Evolutionary conservation across 306 rosid species (phyloP).

Genomic region (Fragaria ananassa): DNA sequence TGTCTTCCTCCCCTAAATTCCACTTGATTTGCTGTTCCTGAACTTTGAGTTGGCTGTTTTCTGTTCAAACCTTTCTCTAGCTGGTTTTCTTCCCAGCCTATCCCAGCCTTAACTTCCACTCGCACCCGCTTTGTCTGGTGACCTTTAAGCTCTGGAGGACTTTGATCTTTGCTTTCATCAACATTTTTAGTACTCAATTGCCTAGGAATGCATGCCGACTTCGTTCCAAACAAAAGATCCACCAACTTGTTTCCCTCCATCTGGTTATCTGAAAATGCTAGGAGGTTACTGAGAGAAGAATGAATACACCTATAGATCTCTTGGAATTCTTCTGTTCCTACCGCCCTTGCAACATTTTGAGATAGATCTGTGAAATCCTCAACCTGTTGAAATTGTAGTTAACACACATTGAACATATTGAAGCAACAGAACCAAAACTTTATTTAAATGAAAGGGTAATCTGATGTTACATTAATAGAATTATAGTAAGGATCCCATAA

Average conservation of each 20-base stretch:
- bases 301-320: slow-evolving; percentile 8
- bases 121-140: slow-evolving; percentile 3
- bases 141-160: not conserved
- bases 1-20: not conserved
- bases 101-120: not conserved
- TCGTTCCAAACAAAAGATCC: slow-evolving; percentile 7
- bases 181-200: not conserved
- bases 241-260: slow-evolving; percentile 14
- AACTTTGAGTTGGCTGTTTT: not conserved
- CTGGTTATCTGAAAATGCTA: not conserved
- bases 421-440: not conserved
- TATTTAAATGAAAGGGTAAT: not conserved
- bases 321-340: slow-evolving; percentile 6
- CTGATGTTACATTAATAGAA: slow-evolving; percentile 4
- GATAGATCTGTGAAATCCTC: slow-evolving; percentile 13
- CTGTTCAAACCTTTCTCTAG: not conserved
- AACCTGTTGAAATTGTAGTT: slow-evolving; percentile 13
- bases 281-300: slow-evolving; percentile 4
- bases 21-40: not conserved
- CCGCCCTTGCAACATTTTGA: slow-evolving; percentile 15
- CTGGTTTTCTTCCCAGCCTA: not conserved
- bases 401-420: not conserved
- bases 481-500: slow-evolving; percentile 12
- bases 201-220: not conserved
- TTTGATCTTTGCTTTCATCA: not conserved